Percentiles rank a stretch among this genome's conserved stretches.
These are phyloP conservation scores for Aureobasidium sp. DNA, from an alignment of 2,329 filamentous ascomycete species.

Conservation along the genomic window DNA sequence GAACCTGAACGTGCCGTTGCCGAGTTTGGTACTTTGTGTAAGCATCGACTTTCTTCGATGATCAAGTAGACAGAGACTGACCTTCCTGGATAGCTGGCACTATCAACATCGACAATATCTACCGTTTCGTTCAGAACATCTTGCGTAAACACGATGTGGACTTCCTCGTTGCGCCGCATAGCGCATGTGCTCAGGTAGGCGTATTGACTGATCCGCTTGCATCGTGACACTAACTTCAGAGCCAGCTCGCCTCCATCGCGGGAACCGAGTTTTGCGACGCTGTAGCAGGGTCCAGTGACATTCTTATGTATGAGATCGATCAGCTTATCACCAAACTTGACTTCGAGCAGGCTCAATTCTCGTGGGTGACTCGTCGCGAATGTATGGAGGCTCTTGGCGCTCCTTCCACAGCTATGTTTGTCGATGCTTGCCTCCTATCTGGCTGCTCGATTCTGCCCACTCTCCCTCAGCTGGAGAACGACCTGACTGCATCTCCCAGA, in stretches of 20 bases:
- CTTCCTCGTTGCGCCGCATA: slow-evolving; percentile 80
- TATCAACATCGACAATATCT: slow-evolving; percentile 64
- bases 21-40: slow-evolving; percentile 63
- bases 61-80: slow-evolving; percentile 18
- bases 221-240: slow-evolving; percentile 21
- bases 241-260: slow-evolving; percentile 16
- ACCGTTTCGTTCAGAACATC: slow-evolving; percentile 68
- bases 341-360: slow-evolving; percentile 61
- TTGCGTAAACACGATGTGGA: slow-evolving; percentile 62
- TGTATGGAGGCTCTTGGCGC: slow-evolving; percentile 61
- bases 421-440: slow-evolving; percentile 75
- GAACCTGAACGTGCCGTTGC: slow-evolving; percentile 73
- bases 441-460: slow-evolving; percentile 73
- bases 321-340: slow-evolving; percentile 64
- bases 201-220: slow-evolving; percentile 1
- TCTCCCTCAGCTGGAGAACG: slow-evolving; percentile 66
- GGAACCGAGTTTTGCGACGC: slow-evolving; percentile 56
- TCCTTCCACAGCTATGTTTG: slow-evolving; percentile 65
- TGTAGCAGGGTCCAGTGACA: slow-evolving; percentile 76
- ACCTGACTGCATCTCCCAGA: slow-evolving; percentile 16
- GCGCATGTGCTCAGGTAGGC: slow-evolving; percentile 74
- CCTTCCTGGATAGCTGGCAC: slow-evolving; percentile 49
- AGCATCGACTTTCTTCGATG: background rate
- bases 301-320: slow-evolving; percentile 77
- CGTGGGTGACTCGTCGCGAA: slow-evolving; percentile 57